Evolutionary conservation across 2,329 filamentous ascomycete genomes (phyloP).

Genomic region (Diaporthe destruens): DNA sequence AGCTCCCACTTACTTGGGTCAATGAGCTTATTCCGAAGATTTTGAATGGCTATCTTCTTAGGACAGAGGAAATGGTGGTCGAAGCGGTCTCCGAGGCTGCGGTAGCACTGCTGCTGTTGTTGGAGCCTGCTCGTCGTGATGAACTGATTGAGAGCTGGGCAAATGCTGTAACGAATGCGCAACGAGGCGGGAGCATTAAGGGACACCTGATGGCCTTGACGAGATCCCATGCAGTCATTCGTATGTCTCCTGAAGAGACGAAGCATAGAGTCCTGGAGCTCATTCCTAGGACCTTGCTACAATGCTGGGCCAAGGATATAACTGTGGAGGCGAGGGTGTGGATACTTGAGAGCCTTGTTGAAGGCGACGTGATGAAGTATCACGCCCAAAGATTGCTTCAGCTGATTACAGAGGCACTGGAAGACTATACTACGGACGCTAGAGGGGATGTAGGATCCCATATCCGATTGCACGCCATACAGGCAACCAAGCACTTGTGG

Average conservation of each 20-base stretch:
- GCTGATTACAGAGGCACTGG: slow-evolving; percentile 71
- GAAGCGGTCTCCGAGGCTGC: slow-evolving; percentile 64
- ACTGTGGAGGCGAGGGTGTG: slow-evolving; percentile 66
- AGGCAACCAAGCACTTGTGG: slow-evolving; percentile 78
- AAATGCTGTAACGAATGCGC: slow-evolving; percentile 52
- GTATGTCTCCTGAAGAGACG: slow-evolving; percentile 42
- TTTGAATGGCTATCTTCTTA: slow-evolving; percentile 61
- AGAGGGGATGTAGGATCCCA: slow-evolving; percentile 91
- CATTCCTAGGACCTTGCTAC: slow-evolving; percentile 60
- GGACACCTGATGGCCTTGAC: slow-evolving; percentile 68
- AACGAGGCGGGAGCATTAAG: slow-evolving; percentile 55
- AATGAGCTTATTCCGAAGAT: slow-evolving; percentile 48
- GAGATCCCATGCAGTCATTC: slow-evolving; percentile 60
- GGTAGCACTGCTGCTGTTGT: slow-evolving; percentile 62
- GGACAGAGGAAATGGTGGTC: slow-evolving; percentile 64
- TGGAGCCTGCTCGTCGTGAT: slow-evolving; percentile 51
- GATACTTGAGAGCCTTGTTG: slow-evolving; percentile 67
- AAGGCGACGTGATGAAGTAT: slow-evolving; percentile 59
- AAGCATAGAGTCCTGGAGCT: slow-evolving; percentile 44
- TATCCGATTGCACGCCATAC: slow-evolving; percentile 83
- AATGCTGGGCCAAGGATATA: slow-evolving; percentile 65
- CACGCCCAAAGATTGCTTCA: slow-evolving; percentile 57
- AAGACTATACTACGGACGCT: slow-evolving; percentile 92
- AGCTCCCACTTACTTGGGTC: slow-evolving; percentile 16
- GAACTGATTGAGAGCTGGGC: slow-evolving; percentile 62